Percentiles rank a stretch among this genome's conserved stretches.
Conservation (phyloP, 805 yeast species). For the Pichia nanzhaoensis region DNA sequence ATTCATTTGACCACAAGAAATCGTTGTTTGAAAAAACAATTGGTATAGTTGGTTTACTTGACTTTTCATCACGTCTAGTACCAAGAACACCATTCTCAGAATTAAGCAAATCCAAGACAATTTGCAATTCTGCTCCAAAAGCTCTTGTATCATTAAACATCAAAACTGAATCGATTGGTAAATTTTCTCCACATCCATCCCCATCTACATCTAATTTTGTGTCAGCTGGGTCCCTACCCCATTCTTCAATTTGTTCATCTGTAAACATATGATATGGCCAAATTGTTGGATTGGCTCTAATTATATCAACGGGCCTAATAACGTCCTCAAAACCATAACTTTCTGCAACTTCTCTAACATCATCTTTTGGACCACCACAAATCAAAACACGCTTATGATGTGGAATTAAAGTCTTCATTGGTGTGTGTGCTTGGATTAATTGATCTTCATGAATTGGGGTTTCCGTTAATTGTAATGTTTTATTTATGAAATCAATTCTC, state of each 20-base stretch:
- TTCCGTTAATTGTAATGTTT: constrained; percentile 31
- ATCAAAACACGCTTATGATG: constrained; percentile 60
- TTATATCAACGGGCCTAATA: constrained; percentile 64
- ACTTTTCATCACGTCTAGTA: constrained; percentile 38
- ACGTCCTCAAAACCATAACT: constrained; percentile 75
- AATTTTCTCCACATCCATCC: constrained; percentile 22
- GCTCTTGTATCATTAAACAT: constrained; percentile 89
- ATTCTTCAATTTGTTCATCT: constrained; percentile 37
- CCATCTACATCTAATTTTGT: constrained; percentile 25
- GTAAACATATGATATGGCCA: constrained; percentile 65
- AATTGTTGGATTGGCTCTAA: constrained; percentile 47
- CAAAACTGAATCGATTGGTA: constrained; percentile 64
- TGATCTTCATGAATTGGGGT: constrained; percentile 50
- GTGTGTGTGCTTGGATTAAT: constrained; percentile 83
- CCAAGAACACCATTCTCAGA: constrained; percentile 60
- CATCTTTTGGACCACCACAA: constrained; percentile 76
- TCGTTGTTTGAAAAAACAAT: constrained; percentile 70
- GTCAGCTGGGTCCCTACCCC: constrained; percentile 31
- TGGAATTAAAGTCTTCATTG: constrained; percentile 55
- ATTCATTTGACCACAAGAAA: constrained; percentile 83
- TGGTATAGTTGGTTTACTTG: constrained; percentile 16
- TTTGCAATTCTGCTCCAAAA: constrained; percentile 77
- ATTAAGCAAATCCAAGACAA: constrained; percentile 62
- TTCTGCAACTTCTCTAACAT: constrained; percentile 67
- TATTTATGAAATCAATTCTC: constrained; percentile 49